Evolutionary conservation across 345 rosid genomes (phyloP).

Genomic region (Camelina neglecta): DNA sequence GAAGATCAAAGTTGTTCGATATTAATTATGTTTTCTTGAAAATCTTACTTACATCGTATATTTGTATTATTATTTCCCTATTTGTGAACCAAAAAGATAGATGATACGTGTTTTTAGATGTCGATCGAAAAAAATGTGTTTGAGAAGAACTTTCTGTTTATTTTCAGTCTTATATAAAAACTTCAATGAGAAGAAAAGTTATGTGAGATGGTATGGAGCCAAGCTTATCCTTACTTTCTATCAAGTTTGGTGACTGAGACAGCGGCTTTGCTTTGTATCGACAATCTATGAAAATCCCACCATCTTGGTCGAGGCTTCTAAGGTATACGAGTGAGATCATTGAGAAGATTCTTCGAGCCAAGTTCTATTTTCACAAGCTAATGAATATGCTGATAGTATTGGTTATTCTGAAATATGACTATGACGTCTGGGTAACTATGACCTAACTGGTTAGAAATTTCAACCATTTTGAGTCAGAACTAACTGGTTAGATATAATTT

Average conservation of each 20-base stretch:
- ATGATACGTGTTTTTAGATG: constrained; percentile 14
- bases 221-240: too few species aligned
- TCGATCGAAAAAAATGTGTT: not conserved
- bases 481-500: too few species aligned
- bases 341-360: not conserved
- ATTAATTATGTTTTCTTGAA: not conserved
- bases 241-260: too few species aligned
- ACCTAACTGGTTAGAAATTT: too few species aligned
- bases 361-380: not conserved
- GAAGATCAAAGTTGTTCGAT: constrained; percentile 22
- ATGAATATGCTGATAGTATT: not conserved
- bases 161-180: too few species aligned
- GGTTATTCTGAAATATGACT: too few species aligned
- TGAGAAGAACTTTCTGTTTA: not conserved
- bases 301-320: not conserved
- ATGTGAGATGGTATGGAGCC: too few species aligned
- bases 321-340: not conserved
- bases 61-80: constrained; percentile 10
- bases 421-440: too few species aligned
- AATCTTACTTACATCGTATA: not conserved
- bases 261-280: too few species aligned
- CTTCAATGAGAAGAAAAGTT: too few species aligned
- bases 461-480: too few species aligned
- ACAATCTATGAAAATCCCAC: not conserved
- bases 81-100: constrained; percentile 22